Conservation (phyloP, 2,329 filamentous ascomycete species). For the Paradendryphiella salina region DNA sequence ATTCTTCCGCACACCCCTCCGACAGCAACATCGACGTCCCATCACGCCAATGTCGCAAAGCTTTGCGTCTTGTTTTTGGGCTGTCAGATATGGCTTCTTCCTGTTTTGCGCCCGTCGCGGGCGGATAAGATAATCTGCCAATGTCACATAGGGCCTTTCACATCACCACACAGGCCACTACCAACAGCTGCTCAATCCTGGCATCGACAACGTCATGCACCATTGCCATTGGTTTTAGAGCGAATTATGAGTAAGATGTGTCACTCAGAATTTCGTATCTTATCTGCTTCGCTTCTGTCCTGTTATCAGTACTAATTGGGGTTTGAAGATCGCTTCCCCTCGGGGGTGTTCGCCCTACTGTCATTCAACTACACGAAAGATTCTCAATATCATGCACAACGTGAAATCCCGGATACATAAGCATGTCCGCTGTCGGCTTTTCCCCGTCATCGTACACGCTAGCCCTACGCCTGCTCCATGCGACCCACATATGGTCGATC, state of each 20-base stretch:
- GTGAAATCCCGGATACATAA: constrained; percentile 2
- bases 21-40: constrained; percentile 5
- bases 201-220: not conserved
- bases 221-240: not conserved
- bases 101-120: not conserved
- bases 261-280: constrained; percentile 21
- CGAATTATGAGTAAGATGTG: not conserved
- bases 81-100: not conserved
- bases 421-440: constrained; percentile 8
- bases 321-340: constrained; percentile 17
- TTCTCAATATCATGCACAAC: constrained; percentile 18
- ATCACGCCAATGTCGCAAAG: not conserved
- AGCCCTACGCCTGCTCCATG: constrained; percentile 9
- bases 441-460: constrained; percentile 1
- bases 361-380: constrained; percentile 4
- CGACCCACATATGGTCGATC: constrained; percentile 4
- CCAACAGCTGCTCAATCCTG: not conserved
- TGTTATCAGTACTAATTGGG: constrained; percentile 11
- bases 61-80: not conserved
- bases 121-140: too few relatives aligned
- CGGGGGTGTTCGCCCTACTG: constrained; percentile 7
- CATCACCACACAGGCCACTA: not conserved
- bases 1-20: constrained; percentile 16
- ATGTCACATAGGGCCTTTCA: not conserved
- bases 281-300: constrained; percentile 22